Base-by-base conservation (phyloP, 2,329 filamentous ascomycete genomes). In the Neonectria hederae region DNA sequence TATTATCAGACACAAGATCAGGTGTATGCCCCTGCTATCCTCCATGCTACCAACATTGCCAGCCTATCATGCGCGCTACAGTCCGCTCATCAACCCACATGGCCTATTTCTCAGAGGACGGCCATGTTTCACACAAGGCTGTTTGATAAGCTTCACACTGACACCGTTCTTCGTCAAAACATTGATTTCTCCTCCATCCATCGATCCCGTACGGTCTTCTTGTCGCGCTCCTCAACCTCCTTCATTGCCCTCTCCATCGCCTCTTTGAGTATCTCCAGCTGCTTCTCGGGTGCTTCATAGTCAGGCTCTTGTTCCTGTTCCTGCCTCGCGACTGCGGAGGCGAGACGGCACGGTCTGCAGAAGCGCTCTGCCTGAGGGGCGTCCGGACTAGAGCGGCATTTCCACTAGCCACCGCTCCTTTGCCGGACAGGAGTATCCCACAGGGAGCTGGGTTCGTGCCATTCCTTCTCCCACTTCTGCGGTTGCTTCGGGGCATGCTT, bases 351-450 rank as follows among this genome's bases (percentile, higher is more conserved):
- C 28, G 32, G 28, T 24, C 54, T 28, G 43, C 71, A 73, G 38
- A 57, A 61, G 14, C 70, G 60, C 48, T 73, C 62, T 21, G 43
- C 59, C n/a, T 40, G 42, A 8, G 67, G 62, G 24, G 65, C 65
- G 24, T 66, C 69, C 55, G 53, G 26, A 38, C 61, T 61, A 9
- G 70, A 72, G 55, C 71, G 69, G 69, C 71, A 73, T 73, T 65
- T 73, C 71, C 71, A 73, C 70, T 73, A 73, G 66, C 71, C 71
- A 45, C 71, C 71, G 65, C 60, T 69, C 64, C 45, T 55, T 52
- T 65, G 62, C 54, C 66, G 67, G 54, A 62, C 60, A 43, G 56
- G 65, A 54, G 64, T 64, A 32, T 62, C 51, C 71, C 71, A 73
- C 30, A 24, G 51, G 19, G 49, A 21, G 40, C 35, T 69, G 1